phyloP scores from a whole-genome alignment of 1,284 basidiomycete genomes.

The Chalciporus sp. region DNA sequence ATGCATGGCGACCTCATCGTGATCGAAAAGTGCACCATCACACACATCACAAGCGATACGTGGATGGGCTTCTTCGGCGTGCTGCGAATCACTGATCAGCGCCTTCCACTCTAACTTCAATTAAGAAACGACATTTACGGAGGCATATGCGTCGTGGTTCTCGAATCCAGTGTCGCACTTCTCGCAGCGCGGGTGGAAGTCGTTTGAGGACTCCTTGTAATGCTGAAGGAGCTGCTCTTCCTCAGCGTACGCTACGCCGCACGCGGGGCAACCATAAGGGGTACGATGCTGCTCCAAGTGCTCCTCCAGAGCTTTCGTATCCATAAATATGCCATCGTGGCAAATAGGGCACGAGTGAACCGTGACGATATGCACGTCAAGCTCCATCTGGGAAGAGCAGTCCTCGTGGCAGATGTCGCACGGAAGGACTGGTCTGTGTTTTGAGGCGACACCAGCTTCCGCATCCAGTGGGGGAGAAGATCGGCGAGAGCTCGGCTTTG shows the following conservation, averaged over 20 bases:
- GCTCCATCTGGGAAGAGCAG: conserved; percentile 25
- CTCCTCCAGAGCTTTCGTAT: conserved; percentile 26
- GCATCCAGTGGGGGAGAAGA: conserved; percentile 9
- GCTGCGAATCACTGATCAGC: conserved; percentile 18
- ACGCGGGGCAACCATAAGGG: conserved; percentile 29
- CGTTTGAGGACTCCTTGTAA: conserved; percentile 26
- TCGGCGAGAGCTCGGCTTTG: conserved; percentile 12
- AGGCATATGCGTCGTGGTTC: conserved; percentile 11
- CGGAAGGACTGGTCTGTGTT: conserved; percentile 11
- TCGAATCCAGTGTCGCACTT: conserved; percentile 30
- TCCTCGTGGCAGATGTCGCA: conserved; percentile 31
- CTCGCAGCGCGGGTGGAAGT: conserved; percentile 30
- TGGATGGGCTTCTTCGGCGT: conserved; percentile 29
- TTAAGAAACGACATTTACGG: conserved; percentile 20
- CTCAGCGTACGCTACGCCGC: conserved; percentile 26
- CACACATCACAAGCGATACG: conserved; percentile 30
- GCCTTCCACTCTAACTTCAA: neutral
- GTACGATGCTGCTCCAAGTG: conserved; percentile 33
- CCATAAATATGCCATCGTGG: conserved; percentile 34
- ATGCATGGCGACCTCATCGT: conserved; percentile 23
- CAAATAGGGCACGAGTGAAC: conserved; percentile 37
- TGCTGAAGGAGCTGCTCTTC: conserved; percentile 32
- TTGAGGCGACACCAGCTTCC: conserved; percentile 4
- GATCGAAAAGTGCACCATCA: conserved; percentile 27
- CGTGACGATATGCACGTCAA: conserved; percentile 33